Evolutionary conservation across 106 monocot species (phyloP).

Genomic region (Allium sativum): DNA sequence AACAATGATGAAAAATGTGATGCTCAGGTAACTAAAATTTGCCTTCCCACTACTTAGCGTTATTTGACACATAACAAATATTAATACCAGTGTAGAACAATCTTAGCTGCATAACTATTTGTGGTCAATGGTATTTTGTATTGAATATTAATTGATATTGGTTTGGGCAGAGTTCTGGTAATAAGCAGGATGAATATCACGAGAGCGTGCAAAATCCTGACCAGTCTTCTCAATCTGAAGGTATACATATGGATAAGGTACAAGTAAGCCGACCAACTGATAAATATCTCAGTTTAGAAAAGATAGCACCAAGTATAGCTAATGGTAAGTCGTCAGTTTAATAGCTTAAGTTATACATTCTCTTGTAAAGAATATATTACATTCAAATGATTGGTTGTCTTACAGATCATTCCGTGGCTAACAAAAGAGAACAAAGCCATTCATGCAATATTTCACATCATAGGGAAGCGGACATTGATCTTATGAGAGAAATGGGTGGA

Average conservation of each 20-base stretch:
- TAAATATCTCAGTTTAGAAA: conserved; percentile 4
- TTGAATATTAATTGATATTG: neutral
- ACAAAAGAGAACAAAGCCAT: conserved; percentile 6
- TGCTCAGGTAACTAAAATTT: conserved; percentile 27
- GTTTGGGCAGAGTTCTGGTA: conserved; percentile 41
- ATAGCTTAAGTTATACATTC: no score
- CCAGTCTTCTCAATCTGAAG: conserved; percentile 16
- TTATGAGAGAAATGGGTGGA: conserved; percentile 7
- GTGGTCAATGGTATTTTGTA: neutral
- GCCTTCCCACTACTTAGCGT: no score
- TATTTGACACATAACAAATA: no score
- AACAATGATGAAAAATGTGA: conserved; percentile 43
- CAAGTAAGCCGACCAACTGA: conserved; percentile 5
- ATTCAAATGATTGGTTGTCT: no score
- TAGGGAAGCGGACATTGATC: neutral
- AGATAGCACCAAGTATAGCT: conserved; percentile 1
- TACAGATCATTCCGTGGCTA: neutral
- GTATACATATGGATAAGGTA: neutral
- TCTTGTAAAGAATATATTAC: no score
- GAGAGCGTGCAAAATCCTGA: conserved; percentile 24
- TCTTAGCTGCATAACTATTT: neutral
- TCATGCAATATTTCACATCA: neutral
- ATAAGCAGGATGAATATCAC: conserved; percentile 32
- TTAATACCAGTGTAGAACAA: neutral
- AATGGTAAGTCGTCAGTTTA: neutral